Conservation (phyloP, 352 stramenopile species). For the Phytopythium chamaehyphon region DNA sequence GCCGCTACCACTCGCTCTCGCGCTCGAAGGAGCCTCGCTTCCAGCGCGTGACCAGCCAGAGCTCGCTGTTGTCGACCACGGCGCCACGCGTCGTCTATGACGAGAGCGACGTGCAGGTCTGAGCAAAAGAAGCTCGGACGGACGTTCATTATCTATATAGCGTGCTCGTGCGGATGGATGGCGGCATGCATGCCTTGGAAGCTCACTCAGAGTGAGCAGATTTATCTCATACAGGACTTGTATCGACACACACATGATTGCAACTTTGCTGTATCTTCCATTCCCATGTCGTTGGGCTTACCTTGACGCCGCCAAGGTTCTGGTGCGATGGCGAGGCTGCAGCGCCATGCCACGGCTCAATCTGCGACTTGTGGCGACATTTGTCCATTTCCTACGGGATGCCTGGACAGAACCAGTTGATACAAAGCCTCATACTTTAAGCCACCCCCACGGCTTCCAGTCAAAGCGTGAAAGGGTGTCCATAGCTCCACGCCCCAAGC, state of each 20-base stretch:
- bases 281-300: no score
- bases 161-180: no score
- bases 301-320: no score
- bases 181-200: neutral
- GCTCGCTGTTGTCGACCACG: constrained; percentile 1
- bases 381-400: no score
- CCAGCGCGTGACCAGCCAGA: neutral
- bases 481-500: no score
- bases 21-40: neutral
- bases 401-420: no score
- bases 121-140: neutral
- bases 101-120: neutral
- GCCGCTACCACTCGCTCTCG: constrained; percentile 4
- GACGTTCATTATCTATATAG: no score
- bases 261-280: no score
- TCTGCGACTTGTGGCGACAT: neutral
- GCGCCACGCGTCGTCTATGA: neutral
- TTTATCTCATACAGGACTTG: no score
- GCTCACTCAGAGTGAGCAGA: neutral
- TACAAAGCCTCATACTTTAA: no score
- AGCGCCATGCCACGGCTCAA: no score
- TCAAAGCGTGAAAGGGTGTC: constrained; percentile 6
- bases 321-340: no score
- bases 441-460: constrained; percentile 1
- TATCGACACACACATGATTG: neutral